Conservation (phyloP, 2,329 filamentous ascomycete species). For the Phyllosticta paracitricarpa region DNA sequence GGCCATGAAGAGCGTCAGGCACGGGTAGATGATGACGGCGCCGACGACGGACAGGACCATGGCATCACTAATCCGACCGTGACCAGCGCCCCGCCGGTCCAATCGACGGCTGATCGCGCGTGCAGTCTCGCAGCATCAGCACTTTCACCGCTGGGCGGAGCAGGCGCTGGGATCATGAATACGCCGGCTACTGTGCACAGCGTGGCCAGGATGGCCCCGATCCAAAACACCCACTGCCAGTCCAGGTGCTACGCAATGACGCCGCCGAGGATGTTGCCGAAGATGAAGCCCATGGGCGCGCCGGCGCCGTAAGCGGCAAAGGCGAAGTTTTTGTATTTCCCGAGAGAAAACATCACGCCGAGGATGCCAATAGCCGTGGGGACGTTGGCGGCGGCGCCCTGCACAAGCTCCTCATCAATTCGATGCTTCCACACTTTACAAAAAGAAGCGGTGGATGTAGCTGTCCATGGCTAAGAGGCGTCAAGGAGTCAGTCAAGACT, state of each 20-base stretch:
- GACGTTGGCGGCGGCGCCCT: constrained; percentile 56
- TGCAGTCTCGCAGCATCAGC: constrained; percentile 10
- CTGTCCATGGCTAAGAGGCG: too few species aligned
- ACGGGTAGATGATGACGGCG: constrained; percentile 54
- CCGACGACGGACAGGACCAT: constrained; percentile 55
- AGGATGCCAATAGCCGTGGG: constrained; percentile 60
- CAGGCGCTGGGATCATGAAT: constrained; percentile 47
- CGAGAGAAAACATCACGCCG: constrained; percentile 53
- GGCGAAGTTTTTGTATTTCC: constrained; percentile 57
- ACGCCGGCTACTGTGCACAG: constrained; percentile 45
- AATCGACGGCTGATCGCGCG: constrained; percentile 48
- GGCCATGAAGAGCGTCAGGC: constrained; percentile 54
- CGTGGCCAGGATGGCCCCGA: constrained; percentile 47
- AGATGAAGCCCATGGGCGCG: constrained; percentile 50
- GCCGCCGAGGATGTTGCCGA: constrained; percentile 54
- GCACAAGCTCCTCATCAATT: not conserved
- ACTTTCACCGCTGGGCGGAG: constrained; percentile 15
- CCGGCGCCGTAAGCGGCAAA: constrained; percentile 55
- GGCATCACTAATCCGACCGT: constrained; percentile 49
- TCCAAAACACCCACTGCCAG: constrained; percentile 60
- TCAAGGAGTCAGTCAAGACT: too few species aligned
- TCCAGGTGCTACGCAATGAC: constrained; percentile 49
- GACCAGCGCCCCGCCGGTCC: constrained; percentile 51
- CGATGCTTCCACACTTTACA: constrained; percentile 6
- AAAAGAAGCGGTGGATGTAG: not conserved